These are phyloP conservation scores for Bodo saltans DNA, from an alignment of 78 protist genomes.

Conservation along the genomic window DNA sequence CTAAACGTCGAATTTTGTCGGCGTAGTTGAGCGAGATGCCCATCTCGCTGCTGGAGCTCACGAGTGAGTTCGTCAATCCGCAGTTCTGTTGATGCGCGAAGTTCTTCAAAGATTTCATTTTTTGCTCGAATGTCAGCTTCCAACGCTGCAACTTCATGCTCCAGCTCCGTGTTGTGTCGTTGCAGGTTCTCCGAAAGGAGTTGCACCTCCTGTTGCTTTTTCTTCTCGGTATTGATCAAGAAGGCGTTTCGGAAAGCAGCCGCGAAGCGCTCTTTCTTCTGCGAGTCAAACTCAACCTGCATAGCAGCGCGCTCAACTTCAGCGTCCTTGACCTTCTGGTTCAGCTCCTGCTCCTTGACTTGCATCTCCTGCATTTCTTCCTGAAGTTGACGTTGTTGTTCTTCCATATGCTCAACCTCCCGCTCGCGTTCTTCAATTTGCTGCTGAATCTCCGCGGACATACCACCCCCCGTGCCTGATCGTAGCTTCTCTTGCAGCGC, in stretches of 20 bases:
- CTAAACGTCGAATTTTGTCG: neutral
- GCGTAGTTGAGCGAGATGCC: neutral
- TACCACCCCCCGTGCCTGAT: conserved; percentile 5
- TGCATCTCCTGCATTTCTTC: neutral
- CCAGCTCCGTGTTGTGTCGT: neutral
- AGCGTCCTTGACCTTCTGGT: neutral
- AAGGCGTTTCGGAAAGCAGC: conserved; percentile 32
- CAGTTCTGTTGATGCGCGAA: neutral
- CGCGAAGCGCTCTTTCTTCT: conserved; percentile 19
- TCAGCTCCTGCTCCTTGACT: conserved; percentile 3
- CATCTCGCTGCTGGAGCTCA: conserved; percentile 11
- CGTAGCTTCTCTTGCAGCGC: conserved; percentile 1
- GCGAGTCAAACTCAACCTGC: neutral
- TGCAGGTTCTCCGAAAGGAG: neutral
- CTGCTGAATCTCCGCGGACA: neutral
- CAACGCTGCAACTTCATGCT: neutral
- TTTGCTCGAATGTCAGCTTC: neutral
- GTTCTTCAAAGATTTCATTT: neutral
- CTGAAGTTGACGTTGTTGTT: neutral
- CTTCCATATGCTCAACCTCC: conserved; percentile 15
- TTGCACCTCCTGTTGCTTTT: neutral
- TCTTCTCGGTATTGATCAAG: conserved; percentile 17
- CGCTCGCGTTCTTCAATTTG: conserved; percentile 3
- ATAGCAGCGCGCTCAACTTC: neutral
- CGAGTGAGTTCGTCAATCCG: neutral